Conservation (phyloP, 2,329 filamentous ascomycete genomes). For the Colletotrichum sp. region DNA sequence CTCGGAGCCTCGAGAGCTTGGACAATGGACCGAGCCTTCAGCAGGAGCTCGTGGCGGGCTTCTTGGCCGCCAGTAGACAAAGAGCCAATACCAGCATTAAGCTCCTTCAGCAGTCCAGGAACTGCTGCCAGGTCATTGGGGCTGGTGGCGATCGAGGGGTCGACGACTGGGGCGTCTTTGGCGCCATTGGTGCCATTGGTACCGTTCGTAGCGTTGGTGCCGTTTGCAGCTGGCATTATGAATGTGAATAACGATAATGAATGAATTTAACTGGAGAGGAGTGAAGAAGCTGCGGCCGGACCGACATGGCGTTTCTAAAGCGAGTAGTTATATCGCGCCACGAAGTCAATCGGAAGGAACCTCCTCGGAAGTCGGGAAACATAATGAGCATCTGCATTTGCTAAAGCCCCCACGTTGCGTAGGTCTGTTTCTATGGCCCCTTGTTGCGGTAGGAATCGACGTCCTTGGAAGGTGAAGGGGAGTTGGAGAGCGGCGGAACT, state of each 20-base stretch:
- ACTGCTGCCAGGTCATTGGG: constrained; percentile 22
- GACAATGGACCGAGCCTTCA: constrained; percentile 36
- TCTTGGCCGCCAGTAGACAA: background rate
- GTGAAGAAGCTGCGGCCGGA: background rate
- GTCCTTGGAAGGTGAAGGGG: background rate
- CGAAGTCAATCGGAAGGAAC: background rate
- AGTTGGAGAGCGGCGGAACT: background rate
- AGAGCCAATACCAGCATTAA: background rate
- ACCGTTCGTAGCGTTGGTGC: background rate
- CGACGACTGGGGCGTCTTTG: background rate
- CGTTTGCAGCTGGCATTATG: background rate
- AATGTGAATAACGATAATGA: background rate
- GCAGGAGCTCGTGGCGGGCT: constrained; percentile 33
- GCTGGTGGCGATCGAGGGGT: constrained; percentile 16
- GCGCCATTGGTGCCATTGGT: background rate
- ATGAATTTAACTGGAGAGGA: background rate
- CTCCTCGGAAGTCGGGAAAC: background rate
- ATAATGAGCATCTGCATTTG: background rate
- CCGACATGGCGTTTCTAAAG: background rate
- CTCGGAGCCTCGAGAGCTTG: constrained; percentile 48
- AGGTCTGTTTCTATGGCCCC: background rate
- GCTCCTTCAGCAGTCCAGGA: constrained; percentile 8
- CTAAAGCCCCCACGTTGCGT: background rate
- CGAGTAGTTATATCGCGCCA: background rate
- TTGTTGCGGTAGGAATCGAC: background rate